Evolutionary conservation across 164 flowering plant genomes (phyloP).

Genomic region (Akebia trifoliata): DNA sequence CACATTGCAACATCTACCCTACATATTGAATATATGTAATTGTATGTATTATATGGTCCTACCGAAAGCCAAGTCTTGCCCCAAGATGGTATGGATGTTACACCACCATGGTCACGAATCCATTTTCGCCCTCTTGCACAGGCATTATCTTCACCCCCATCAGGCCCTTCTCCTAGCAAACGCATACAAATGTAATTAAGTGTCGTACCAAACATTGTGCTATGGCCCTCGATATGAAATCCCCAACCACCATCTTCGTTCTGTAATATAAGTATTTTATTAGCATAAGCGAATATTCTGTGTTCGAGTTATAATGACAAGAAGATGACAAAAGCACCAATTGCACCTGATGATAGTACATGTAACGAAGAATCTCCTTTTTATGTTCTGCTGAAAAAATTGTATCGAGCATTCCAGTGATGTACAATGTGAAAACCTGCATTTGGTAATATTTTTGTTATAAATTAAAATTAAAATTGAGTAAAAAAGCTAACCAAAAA

Average conservation of each 20-base stretch:
- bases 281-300: neutral
- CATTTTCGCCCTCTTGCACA: slow-evolving; percentile 43
- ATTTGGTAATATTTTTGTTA: neutral
- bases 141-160: slow-evolving; percentile 38
- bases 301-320: too few relatives aligned
- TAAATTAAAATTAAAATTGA: too few relatives aligned
- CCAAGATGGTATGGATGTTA: slow-evolving; percentile 48
- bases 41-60: neutral
- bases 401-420: slow-evolving; percentile 41
- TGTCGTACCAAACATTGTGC: slow-evolving; percentile 65
- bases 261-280: slow-evolving; percentile 22
- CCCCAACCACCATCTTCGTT: slow-evolving; percentile 91
- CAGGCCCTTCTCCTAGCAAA: slow-evolving; percentile 50
- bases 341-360: slow-evolving; percentile 65
- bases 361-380: slow-evolving; percentile 46
- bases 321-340: neutral
- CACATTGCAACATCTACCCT: too few relatives aligned
- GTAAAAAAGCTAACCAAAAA: too few relatives aligned
- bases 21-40: too few relatives aligned
- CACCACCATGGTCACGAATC: slow-evolving; percentile 65
- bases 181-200: slow-evolving; percentile 51
- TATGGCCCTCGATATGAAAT: slow-evolving; percentile 63
- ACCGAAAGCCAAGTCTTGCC: slow-evolving; percentile 68
- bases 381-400: slow-evolving; percentile 38
- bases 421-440: slow-evolving; percentile 47